Percentiles rank a stretch among this genome's conserved stretches.
phyloP scores from a whole-genome alignment of 139 green algal genomes.

The Ulvella scutata region DNA sequence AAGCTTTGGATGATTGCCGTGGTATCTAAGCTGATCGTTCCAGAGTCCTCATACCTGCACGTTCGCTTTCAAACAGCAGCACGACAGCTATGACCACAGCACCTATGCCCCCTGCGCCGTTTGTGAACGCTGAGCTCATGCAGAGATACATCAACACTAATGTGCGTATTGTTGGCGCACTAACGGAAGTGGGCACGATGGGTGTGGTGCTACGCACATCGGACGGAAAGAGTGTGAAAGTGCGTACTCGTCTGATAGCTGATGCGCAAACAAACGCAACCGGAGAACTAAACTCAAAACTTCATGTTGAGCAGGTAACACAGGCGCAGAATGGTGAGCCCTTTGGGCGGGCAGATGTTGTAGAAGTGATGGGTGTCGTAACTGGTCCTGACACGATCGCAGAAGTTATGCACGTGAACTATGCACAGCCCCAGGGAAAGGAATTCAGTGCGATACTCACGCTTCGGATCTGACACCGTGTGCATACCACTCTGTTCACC shows the following conservation, averaged over 20 bases:
- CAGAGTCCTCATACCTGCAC: no score
- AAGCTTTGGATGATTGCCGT: no score
- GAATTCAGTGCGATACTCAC: background rate
- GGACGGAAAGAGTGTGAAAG: background rate
- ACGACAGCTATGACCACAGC: no score
- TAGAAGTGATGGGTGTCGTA: background rate
- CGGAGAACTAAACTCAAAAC: background rate
- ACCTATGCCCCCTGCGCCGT: background rate
- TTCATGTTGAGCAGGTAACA: background rate
- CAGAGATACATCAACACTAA: background rate
- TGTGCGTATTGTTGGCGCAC: background rate
- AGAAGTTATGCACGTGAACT: background rate
- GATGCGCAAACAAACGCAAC: background rate
- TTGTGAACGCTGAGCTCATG: background rate
- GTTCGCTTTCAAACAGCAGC: no score
- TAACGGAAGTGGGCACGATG: background rate
- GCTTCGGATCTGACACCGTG: background rate
- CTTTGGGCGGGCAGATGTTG: background rate
- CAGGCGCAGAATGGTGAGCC: background rate
- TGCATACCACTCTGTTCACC: no score
- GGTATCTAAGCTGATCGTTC: no score
- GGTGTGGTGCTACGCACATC: background rate
- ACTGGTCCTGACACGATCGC: background rate
- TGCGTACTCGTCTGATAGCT: background rate
- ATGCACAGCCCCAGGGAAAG: background rate